Percentiles rank a stretch among this genome's conserved stretches.
Conservation (phyloP, 2,329 filamentous ascomycete species). For the Botrytis porri region DNA sequence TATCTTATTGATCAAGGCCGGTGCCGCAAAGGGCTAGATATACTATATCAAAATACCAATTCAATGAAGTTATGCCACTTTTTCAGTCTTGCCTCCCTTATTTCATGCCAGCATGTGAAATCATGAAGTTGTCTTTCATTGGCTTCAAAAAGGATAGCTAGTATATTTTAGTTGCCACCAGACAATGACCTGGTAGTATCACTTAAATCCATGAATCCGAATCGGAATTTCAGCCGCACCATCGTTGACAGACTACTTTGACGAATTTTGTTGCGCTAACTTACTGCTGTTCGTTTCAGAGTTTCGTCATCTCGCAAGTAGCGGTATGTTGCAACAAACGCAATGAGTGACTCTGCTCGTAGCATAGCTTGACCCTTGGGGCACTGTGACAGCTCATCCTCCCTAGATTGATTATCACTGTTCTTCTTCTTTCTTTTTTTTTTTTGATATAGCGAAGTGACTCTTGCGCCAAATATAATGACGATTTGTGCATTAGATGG, state of each 20-base stretch:
- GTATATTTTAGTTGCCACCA: not conserved
- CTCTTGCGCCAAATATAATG: not conserved
- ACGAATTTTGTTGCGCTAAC: not conserved
- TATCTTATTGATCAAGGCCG: slow-evolving; percentile 36
- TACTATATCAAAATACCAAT: slow-evolving; percentile 22
- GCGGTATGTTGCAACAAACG: not conserved
- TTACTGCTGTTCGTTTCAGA: not conserved
- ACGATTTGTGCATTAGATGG: not conserved
- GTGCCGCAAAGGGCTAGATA: slow-evolving; percentile 36
- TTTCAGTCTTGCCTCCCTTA: not conserved
- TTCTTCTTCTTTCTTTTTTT: not conserved
- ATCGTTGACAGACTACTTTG: not conserved
- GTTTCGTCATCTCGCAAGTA: not conserved
- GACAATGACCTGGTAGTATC: not conserved
- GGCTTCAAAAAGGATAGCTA: not conserved
- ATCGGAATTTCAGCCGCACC: not conserved
- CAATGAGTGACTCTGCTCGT: not conserved
- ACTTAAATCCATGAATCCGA: not conserved
- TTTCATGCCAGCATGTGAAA: not conserved
- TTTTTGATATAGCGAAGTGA: not conserved
- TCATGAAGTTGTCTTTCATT: not conserved
- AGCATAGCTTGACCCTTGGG: not conserved
- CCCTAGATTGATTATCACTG: not conserved
- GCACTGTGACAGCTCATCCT: not conserved
- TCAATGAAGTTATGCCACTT: slow-evolving; percentile 5